Evolutionary conservation across 1,284 basidiomycete genomes (phyloP), one percentile per base, ranked within the genome.

Genomic region (Apiotrichum montevideense): DNA sequence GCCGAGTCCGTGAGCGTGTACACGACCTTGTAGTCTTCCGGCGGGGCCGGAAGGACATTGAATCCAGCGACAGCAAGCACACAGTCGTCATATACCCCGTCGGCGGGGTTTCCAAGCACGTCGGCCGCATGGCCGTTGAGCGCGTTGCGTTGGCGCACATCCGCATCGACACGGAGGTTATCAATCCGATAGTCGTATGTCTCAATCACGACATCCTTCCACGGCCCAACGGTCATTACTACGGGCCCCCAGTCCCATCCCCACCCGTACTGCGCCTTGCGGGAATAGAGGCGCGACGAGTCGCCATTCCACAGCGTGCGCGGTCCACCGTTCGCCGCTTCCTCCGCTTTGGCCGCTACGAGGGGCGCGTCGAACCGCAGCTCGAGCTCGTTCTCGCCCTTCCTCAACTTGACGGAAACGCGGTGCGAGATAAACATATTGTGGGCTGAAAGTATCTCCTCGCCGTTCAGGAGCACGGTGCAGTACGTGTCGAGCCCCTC

Each of bases 401-500:
- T 35, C 46, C 61, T 66, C 53, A 90, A 70, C 32, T 75, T 65
- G 3, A 80, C 64, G 59, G 86, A 85, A 34, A 83, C 83, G 29
- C 87, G 81, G 71, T 91, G 82, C 0, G 81, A 70, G 39, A 89
- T 72, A 72, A 93, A 93, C 79, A 92, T 90, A 73, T 90, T 92
- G 42, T 83, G 79, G 9, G 87, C 66, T 5, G 13, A 45, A 1
- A 87, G 78, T 39, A 94, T 81, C 21, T 80, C 78, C 21, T 79
- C 64, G 3, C 83, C 87, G 64, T 94, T 93, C 85, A 90, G 74
- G 37, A 77, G 72, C 46, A 91, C 80, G 14, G 77, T 79, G 4
- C 87, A 85, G 72, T 89, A 93, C 0, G 91, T 94, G 72, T 95
- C 91, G 32, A 95, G 76, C 10, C 92, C 91, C 14, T 92, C 89